Base-by-base conservation (phyloP, 768 basidiomycete species). In the Mrakia gelida region DNA sequence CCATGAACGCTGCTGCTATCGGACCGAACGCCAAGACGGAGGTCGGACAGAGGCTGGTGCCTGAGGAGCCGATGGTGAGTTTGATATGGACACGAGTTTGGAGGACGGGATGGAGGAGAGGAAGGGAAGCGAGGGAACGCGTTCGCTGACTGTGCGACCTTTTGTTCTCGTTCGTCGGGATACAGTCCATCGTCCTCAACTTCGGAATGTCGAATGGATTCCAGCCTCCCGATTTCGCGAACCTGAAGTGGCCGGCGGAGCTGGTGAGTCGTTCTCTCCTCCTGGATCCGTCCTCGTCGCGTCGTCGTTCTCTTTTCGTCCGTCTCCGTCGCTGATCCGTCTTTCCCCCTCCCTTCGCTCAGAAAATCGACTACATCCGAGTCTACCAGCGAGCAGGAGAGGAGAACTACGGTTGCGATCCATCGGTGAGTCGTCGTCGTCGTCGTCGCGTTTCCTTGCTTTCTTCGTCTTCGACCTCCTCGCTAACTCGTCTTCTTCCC, bases 31-130 rank as follows among this genome's bases (percentile, higher is more conserved):
- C 88, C 0, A 82, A 80, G 6, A 86, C 88, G 0, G 79, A 90
- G 75, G 87, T 98, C 71, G 86, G 88, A 52, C 86, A 88, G 81
- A 87, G 95, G 49, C 82, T 95, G 23, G 90, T 89, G 76, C 87
- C 94, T 7, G 93, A 95, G 82, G 97, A 99, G 83, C 96, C 97
- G 2, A 91, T 98, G 94, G 93, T 94, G 80, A 80, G 89, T 86
- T 73, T 74, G 79, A 1, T 0, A n/a, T 10, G 59, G 10, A 2
- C 28, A n/a, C n/a, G n/a, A n/a, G n/a, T n/a, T n/a, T n/a, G n/a
- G 49, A 23, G 54, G 21, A 21, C 10, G 18, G 21, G 21, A 56
- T 0, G 2, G 28, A 28, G 26, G 11, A 59, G 59, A 28, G 1
- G 26, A 15, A 59, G 13, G 9, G 26, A 3, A n/a, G 49, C 4